A percentile compares a stretch with the other conserved stretches of the same genome.
These are phyloP conservation scores for Alternaria postmessia DNA, from an alignment of 2,329 filamentous ascomycete genomes.

Conservation along the genomic window DNA sequence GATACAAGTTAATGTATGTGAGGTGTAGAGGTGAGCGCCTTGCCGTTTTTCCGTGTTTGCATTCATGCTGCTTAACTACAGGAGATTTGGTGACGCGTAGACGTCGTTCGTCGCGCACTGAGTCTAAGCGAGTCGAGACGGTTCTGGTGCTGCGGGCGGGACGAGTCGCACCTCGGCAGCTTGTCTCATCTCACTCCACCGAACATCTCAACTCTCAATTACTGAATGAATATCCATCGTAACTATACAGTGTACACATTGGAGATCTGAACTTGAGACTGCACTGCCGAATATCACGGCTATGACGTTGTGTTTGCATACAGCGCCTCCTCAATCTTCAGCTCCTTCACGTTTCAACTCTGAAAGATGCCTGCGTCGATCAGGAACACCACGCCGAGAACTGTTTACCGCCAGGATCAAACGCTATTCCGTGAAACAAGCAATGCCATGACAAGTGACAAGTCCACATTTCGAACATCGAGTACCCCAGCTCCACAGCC, in stretches of 20 bases:
- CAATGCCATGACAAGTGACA: conserved; percentile 10
- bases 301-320: neutral
- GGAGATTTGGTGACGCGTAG: conserved; percentile 9
- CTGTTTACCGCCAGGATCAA: conserved; percentile 14
- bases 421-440: conserved; percentile 22
- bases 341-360: conserved; percentile 24
- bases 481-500: conserved; percentile 11
- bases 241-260: neutral
- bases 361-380: conserved; percentile 30
- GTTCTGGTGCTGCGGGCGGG: conserved; percentile 1
- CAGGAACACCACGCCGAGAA: conserved; percentile 15
- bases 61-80: neutral
- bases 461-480: conserved; percentile 9
- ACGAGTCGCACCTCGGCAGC: neutral
- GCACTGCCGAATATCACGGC: neutral
- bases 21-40: neutral
- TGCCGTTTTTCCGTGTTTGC: conserved; percentile 1
- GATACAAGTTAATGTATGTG: conserved; percentile 3
- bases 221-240: neutral
- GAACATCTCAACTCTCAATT: neutral
- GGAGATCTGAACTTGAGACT: neutral
- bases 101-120: conserved; percentile 1
- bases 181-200: neutral
- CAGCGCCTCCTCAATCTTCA: neutral
- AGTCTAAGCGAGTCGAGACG: conserved; percentile 5